phyloP scores from a whole-genome alignment of 352 stramenopile genomes.

The Globisporangium iwayamae region DNA sequence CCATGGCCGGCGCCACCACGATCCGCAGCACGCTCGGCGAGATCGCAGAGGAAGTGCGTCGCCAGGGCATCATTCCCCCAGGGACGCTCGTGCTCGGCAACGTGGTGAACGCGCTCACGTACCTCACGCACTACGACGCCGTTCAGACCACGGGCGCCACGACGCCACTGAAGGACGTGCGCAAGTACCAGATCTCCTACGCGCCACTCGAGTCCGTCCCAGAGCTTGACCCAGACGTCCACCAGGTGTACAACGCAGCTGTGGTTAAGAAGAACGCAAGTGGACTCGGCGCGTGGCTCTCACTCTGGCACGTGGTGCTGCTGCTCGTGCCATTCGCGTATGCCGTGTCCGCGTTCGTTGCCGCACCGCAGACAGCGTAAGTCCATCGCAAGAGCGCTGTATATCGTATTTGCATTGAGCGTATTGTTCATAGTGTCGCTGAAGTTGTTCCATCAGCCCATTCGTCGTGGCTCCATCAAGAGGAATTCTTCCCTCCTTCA shows the following conservation, averaged over 20 bases:
- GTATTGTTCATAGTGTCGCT: neutral
- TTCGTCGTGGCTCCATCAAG: too few species aligned
- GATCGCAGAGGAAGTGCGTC: conserved; percentile 87
- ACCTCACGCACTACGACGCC: conserved; percentile 62
- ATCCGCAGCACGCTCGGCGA: conserved; percentile 86
- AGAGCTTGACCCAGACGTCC: conserved; percentile 49
- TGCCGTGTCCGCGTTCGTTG: conserved; percentile 14
- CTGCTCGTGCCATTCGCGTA: conserved; percentile 24
- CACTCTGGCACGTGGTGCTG: conserved; percentile 23
- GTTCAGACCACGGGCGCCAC: conserved; percentile 27
- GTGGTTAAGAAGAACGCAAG: conserved; percentile 11
- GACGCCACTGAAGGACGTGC: conserved; percentile 9
- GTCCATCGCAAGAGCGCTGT: neutral
- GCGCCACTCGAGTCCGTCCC: conserved; percentile 42
- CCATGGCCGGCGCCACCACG: conserved; percentile 85
- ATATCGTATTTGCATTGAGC: neutral
- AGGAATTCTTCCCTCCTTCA: too few species aligned
- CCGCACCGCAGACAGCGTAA: conserved; percentile 14
- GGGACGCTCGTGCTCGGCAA: conserved; percentile 94
- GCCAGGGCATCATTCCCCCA: conserved; percentile 85
- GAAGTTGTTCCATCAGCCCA: too few species aligned
- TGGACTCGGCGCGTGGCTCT: neutral
- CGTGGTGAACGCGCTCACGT: conserved; percentile 81
- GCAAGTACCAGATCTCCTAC: conserved; percentile 73
- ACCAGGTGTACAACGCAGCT: conserved; percentile 43